A percentile compares a stretch with the other conserved stretches of the same genome.
phyloP scores from a whole-genome alignment of 768 basidiomycete genomes.

The Collybia nuda region DNA sequence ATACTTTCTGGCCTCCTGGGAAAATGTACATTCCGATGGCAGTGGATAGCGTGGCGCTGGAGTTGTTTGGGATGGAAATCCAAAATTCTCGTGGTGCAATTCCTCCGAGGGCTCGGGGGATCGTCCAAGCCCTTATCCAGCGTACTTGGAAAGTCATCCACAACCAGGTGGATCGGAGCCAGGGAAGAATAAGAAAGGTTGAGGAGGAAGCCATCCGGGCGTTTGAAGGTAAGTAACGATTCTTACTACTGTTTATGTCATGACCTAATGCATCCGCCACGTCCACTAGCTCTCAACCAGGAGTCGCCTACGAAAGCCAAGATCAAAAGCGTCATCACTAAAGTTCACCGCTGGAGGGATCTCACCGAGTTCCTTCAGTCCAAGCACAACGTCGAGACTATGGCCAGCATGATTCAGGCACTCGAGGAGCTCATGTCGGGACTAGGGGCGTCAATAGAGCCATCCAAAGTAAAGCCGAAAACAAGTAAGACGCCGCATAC shows the following conservation, averaged over 20 bases:
- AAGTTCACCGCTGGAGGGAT: no score
- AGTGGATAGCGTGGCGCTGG: slow-evolving; percentile 4
- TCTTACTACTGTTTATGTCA: background rate
- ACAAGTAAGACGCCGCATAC: no score
- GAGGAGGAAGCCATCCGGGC: background rate
- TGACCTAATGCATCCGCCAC: background rate
- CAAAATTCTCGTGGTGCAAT: background rate
- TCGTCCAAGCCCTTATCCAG: background rate
- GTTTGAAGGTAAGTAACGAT: slow-evolving; percentile 8
- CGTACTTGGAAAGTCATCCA: slow-evolving; percentile 4
- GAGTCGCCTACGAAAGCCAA: background rate
- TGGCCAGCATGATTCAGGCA: no score
- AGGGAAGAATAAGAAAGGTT: background rate
- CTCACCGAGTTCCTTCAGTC: no score
- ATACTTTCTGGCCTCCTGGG: slow-evolving; percentile 7
- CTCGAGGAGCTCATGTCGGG: no score
- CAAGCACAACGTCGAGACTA: no score
- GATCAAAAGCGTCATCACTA: no score
- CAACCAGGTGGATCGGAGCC: background rate
- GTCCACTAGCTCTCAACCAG: background rate
- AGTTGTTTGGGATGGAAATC: slow-evolving; percentile 10
- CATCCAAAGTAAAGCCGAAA: no score
- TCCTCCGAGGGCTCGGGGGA: background rate
- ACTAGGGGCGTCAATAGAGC: no score
- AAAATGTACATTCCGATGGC: slow-evolving; percentile 6